Evolutionary conservation across 2,329 filamentous ascomycete species (phyloP).

Genomic region (Aspergillus sojae): DNA sequence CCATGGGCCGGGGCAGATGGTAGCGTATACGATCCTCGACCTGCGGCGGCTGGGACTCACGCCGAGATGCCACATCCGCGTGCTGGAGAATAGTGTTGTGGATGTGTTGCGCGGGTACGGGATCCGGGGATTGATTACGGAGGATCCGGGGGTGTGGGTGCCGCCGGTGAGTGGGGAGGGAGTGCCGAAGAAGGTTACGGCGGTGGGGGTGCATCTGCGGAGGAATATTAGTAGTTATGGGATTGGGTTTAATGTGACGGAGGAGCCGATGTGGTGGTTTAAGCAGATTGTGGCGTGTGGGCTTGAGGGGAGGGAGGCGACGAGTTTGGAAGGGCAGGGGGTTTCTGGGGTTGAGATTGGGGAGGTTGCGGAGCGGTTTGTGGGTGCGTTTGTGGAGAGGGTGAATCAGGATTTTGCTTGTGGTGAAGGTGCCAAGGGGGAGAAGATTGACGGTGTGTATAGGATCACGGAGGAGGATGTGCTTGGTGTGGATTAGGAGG

Average conservation of each 20-base stretch:
- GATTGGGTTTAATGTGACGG: slow-evolving; percentile 64
- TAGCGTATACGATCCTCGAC: slow-evolving; percentile 91
- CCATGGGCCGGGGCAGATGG: slow-evolving; percentile 89
- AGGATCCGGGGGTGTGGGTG: slow-evolving; percentile 86
- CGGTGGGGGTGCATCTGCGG: slow-evolving; percentile 87
- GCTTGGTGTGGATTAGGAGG: not conserved
- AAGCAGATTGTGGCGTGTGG: slow-evolving; percentile 88
- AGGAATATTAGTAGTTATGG: slow-evolving; percentile 83
- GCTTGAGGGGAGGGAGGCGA: slow-evolving; percentile 74
- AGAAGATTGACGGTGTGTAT: slow-evolving; percentile 46
- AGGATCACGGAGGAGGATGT: slow-evolving; percentile 36
- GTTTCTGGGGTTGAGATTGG: slow-evolving; percentile 37
- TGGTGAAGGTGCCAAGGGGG: slow-evolving; percentile 30
- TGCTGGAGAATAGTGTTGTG: slow-evolving; percentile 77
- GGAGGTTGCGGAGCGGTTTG: slow-evolving; percentile 41
- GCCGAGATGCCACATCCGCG: slow-evolving; percentile 74
- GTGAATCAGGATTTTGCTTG: slow-evolving; percentile 41
- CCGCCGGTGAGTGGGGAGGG: slow-evolving; percentile 9
- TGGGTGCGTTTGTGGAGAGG: slow-evolving; percentile 41
- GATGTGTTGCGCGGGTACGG: slow-evolving; percentile 63
- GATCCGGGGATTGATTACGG: slow-evolving; percentile 64
- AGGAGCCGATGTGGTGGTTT: slow-evolving; percentile 65
- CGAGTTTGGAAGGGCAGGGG: slow-evolving; percentile 66
- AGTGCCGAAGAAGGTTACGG: slow-evolving; percentile 71
- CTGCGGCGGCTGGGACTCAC: slow-evolving; percentile 68